phyloP scores from a whole-genome alignment of 768 basidiomycete genomes.

The Agaricus sinodeliciosus region DNA sequence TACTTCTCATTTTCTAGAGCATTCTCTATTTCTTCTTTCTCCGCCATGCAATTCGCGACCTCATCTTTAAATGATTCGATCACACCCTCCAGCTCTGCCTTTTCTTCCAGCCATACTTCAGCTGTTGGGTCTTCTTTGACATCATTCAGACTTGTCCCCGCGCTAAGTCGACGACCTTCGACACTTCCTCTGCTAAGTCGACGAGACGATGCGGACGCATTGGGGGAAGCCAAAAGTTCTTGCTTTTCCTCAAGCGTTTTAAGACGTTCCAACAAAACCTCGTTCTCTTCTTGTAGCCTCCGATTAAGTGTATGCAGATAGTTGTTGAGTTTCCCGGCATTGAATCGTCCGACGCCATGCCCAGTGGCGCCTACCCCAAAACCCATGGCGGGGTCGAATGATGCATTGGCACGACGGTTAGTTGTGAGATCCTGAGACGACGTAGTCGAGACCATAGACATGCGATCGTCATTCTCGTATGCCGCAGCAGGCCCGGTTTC shows the following conservation, averaged over 20 bases:
- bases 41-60: constrained; percentile 35
- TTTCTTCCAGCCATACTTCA: constrained; percentile 71
- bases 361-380: constrained; percentile 56
- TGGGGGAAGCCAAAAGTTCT: constrained; percentile 20
- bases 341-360: constrained; percentile 71
- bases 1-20: constrained; percentile 47
- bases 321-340: constrained; percentile 77
- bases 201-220: constrained; percentile 22
- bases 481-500: constrained; percentile 24
- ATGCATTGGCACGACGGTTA: constrained; percentile 76
- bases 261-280: constrained; percentile 51
- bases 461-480: constrained; percentile 49
- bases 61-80: constrained; percentile 43
- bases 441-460: constrained; percentile 73
- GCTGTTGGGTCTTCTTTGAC: constrained; percentile 55
- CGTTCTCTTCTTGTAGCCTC: constrained; percentile 81
- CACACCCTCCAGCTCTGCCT: constrained; percentile 49
- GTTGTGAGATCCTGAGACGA: constrained; percentile 87
- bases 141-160: constrained; percentile 46
- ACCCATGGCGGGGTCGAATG: constrained; percentile 80
- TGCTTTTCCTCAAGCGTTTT: constrained; percentile 47
- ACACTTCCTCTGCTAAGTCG: constrained; percentile 32
- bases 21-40: constrained; percentile 39
- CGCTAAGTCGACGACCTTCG: constrained; percentile 46
- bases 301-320: constrained; percentile 85